These are phyloP conservation scores for Phytophthora pini DNA, from an alignment of 352 stramenopile species.

Conservation along the genomic window DNA sequence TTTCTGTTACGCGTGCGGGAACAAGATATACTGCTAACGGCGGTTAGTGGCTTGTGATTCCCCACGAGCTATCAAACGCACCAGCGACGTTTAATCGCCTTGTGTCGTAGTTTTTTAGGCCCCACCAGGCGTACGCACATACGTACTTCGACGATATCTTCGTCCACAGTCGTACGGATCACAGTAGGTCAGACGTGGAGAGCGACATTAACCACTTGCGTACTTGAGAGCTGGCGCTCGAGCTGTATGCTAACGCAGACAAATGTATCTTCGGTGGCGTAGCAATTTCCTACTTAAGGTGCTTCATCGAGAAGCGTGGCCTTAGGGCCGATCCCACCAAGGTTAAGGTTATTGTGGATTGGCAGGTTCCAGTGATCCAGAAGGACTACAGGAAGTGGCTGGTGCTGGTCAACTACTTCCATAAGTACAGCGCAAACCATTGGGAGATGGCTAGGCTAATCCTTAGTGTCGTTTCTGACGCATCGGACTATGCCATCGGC, in stretches of 20 bases:
- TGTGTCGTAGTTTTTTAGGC: no score
- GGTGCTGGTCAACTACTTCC: conserved; percentile 23
- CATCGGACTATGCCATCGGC: conserved; percentile 29
- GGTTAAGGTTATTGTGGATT: conserved; percentile 17
- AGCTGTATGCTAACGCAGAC: conserved; percentile 25
- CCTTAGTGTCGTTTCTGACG: conserved; percentile 16
- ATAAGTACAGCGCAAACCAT: conserved; percentile 12
- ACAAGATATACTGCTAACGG: no score
- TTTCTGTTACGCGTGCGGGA: no score
- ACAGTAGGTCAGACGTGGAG: conserved; percentile 16
- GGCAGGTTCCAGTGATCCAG: conserved; percentile 7
- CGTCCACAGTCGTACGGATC: conserved; percentile 2
- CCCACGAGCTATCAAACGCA: no score
- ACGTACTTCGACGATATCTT: conserved; percentile 13
- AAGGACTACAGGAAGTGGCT: conserved; percentile 22
- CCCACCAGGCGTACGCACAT: not conserved
- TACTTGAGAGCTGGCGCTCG: conserved; percentile 8
- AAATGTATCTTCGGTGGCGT: conserved; percentile 28
- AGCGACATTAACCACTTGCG: conserved; percentile 5
- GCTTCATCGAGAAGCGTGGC: conserved; percentile 27
- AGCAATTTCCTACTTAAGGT: conserved; percentile 28
- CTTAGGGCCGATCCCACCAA: conserved; percentile 27
- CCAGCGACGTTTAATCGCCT: no score
- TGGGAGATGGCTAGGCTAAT: not conserved
- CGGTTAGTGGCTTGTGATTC: no score